Evolutionary conservation across 441 rosid genomes (phyloP).

Genomic region (Kokia cookei): DNA sequence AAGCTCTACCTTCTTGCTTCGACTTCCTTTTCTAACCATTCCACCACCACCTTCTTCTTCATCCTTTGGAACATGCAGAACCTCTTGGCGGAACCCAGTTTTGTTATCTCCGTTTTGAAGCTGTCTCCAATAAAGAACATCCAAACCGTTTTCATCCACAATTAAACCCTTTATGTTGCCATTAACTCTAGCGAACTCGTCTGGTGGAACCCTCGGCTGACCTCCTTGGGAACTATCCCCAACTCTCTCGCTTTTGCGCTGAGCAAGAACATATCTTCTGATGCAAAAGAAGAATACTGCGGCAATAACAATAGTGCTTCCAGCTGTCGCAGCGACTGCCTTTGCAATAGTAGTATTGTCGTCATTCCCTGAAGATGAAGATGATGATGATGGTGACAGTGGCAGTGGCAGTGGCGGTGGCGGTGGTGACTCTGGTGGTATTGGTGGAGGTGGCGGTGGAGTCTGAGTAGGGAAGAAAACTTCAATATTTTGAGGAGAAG

Average conservation of each 20-base stretch:
- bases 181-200: conserved; percentile 31
- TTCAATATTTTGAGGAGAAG: conserved; percentile 55
- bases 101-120: conserved; percentile 30
- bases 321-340: conserved; percentile 69
- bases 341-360: conserved; percentile 28
- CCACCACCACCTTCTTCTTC: conserved; percentile 8
- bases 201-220: conserved; percentile 11
- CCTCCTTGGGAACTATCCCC: conserved; percentile 14
- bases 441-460: not conserved
- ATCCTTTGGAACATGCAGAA: conserved; percentile 4
- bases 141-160: conserved; percentile 76
- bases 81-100: conserved; percentile 21
- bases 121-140: conserved; percentile 79
- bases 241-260: conserved; percentile 24
- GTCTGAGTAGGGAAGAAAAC: conserved; percentile 39
- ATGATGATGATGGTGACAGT: not conserved
- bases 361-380: conserved; percentile 9
- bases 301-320: conserved; percentile 50
- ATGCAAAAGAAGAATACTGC: conserved; percentile 47
- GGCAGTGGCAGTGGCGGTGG: not conserved
- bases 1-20: conserved; percentile 11
- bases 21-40: conserved; percentile 13
- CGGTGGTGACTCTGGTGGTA: not conserved
- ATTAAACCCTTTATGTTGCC: conserved; percentile 51
- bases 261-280: conserved; percentile 20